Percentiles rank a stretch among this genome's conserved stretches.
Evolutionary conservation across 2,329 filamentous ascomycete genomes (phyloP).

Genomic region (Calonectria multiphialidica): DNA sequence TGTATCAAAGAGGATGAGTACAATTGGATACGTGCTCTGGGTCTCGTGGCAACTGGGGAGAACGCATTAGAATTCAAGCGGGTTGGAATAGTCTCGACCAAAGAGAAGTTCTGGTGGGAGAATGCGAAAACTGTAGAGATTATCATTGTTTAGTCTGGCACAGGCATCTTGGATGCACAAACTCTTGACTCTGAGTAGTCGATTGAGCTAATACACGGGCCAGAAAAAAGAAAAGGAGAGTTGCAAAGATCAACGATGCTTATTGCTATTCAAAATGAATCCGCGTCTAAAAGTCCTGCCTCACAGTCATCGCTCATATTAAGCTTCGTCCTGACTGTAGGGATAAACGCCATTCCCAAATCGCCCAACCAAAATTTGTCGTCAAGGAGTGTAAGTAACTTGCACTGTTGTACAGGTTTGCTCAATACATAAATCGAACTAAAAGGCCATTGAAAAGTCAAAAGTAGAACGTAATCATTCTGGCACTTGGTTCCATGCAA

Average conservation of each 20-base stretch:
- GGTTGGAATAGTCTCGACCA: neutral
- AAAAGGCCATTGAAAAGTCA: neutral
- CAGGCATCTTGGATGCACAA: neutral
- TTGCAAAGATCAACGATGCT: neutral
- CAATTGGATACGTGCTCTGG: neutral
- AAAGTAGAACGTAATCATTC: neutral
- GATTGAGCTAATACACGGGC: neutral
- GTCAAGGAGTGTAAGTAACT: neutral
- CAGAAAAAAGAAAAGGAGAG: neutral
- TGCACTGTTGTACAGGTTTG: neutral
- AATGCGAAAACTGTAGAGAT: neutral
- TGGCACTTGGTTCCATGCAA: neutral
- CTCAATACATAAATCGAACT: neutral
- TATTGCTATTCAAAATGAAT: neutral
- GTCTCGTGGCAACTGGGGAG: neutral
- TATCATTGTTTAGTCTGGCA: neutral
- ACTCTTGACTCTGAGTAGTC: neutral
- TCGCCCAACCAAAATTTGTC: neutral
- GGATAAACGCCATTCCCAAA: neutral
- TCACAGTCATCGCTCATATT: too few species aligned
- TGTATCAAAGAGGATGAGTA: neutral
- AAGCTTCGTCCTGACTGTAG: neutral
- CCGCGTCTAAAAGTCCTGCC: neutral
- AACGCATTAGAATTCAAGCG: neutral
- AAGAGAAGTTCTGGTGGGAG: constrained; percentile 2